Conservation (phyloP, 257 asterid genomes). For the Ballota nigra region DNA sequence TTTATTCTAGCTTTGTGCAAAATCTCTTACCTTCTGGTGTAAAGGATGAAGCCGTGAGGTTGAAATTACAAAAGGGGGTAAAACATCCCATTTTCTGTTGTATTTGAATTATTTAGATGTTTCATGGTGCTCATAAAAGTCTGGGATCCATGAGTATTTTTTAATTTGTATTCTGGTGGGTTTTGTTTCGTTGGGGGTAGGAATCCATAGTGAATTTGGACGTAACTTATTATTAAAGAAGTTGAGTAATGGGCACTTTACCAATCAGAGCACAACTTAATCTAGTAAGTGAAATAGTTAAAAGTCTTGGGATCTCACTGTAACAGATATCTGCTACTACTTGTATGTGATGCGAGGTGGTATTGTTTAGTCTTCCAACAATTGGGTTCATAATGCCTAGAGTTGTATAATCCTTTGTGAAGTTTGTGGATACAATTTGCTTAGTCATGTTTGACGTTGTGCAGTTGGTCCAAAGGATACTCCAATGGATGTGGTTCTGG, state of each 20-base stretch:
- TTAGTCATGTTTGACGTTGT: conserved; percentile 17
- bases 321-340: background rate
- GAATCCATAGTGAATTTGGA: background rate
- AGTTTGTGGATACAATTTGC: background rate
- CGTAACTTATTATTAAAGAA: background rate
- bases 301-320: background rate
- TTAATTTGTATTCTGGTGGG: background rate
- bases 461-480: conserved; percentile 96
- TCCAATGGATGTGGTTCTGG: conserved; percentile 66
- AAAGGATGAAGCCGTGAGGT: background rate
- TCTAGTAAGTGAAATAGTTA: background rate
- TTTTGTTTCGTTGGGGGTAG: background rate
- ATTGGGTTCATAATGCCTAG: background rate
- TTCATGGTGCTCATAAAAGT: background rate
- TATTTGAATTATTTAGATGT: background rate
- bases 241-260: background rate
- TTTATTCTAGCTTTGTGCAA: background rate
- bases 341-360: background rate
- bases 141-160: background rate
- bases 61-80: background rate
- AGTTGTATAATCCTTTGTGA: background rate
- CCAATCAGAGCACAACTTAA: background rate
- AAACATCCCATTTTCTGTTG: background rate
- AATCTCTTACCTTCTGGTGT: background rate
- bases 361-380: background rate